Evolutionary conservation across 192 early-diverging fungal species (phyloP).

Genomic region (Rhizophagus clarus): DNA sequence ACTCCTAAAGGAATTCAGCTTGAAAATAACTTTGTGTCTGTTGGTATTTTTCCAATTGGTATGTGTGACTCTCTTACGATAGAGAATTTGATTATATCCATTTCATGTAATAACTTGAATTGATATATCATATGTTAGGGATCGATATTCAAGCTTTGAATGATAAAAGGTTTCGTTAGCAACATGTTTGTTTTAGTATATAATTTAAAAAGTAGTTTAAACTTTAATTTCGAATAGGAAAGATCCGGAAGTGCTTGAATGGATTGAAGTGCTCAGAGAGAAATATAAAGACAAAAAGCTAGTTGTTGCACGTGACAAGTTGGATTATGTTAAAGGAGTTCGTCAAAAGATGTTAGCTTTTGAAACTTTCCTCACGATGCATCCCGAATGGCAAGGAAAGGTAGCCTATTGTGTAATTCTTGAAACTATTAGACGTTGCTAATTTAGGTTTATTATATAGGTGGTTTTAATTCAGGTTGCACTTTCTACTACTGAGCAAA

Average conservation of each 20-base stretch:
- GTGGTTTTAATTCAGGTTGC: conserved; percentile 95
- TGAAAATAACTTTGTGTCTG: conserved; percentile 75
- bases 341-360: conserved; percentile 93
- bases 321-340: conserved; percentile 95
- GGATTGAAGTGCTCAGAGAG: conserved; percentile 76
- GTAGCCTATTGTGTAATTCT: conserved; percentile 21
- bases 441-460: conserved; percentile 32
- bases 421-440: neutral
- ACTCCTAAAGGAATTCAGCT: conserved; percentile 84
- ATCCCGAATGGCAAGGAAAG: conserved; percentile 91
- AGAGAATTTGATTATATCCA: no score
- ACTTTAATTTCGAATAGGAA: conserved; percentile 25
- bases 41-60: conserved; percentile 95
- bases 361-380: conserved; percentile 82
- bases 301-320: conserved; percentile 93
- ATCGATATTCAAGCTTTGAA: conserved; percentile 81
- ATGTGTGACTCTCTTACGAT: neutral
- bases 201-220: neutral
- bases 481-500: conserved; percentile 87
- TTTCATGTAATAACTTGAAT: no score
- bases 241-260: conserved; percentile 72
- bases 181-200: neutral
- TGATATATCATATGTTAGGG: conserved; percentile 40
- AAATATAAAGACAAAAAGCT: conserved; percentile 92
- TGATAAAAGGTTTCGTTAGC: conserved; percentile 53